Conservation (phyloP, 306 rosid species). For the Quercus wislizeni region DNA sequence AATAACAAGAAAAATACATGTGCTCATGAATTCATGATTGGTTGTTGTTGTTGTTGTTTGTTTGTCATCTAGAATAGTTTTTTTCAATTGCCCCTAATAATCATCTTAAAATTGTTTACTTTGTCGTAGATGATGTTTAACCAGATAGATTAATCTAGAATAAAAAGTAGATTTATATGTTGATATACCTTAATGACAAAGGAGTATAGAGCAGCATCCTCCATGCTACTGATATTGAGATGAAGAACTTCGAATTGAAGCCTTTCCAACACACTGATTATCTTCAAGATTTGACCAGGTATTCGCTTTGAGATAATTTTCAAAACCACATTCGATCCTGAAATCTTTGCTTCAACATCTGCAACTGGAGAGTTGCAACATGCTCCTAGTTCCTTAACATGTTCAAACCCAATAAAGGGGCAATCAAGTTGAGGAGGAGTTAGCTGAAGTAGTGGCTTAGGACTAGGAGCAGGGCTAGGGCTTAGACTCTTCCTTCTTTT, state of each 20-base stretch:
- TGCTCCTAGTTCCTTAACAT: constrained; percentile 63
- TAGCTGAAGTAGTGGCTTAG: constrained; percentile 37
- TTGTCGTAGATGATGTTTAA: neutral
- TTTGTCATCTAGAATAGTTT: no score
- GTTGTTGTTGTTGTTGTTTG: no score
- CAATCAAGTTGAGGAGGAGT: constrained; percentile 26
- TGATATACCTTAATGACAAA: constrained; percentile 76
- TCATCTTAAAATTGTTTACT: neutral
- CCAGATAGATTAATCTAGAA: neutral
- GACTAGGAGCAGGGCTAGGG: constrained; percentile 77
- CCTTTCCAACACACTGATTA: constrained; percentile 64
- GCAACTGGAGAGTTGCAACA: constrained; percentile 85
- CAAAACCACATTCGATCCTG: constrained; percentile 75
- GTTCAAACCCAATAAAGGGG: constrained; percentile 32
- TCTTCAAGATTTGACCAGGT: constrained; percentile 64
- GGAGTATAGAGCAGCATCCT: constrained; percentile 76
- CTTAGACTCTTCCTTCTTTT: constrained; percentile 88
- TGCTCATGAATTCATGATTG: no score
- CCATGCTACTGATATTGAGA: constrained; percentile 89
- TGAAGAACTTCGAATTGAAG: constrained; percentile 87
- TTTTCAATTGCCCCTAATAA: neutral
- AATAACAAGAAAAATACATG: no score
- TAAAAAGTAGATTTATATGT: neutral
- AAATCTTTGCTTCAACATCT: constrained; percentile 87
- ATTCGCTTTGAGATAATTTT: constrained; percentile 59